Conservation (phyloP, 148 eudicot genomes). For the Diospyros lotus region DNA sequence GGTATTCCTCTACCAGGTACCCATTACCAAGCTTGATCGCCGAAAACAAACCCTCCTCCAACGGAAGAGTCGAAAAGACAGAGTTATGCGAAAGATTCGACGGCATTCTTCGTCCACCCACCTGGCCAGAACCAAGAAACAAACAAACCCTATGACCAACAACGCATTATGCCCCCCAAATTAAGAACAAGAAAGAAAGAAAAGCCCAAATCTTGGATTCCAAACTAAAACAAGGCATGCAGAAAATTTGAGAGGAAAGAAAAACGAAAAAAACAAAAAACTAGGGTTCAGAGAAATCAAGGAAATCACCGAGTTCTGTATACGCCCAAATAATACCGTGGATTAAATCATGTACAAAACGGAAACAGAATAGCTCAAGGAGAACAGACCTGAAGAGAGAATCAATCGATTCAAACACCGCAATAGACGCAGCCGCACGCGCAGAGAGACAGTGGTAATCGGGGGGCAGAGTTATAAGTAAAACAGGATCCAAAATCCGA, state of each 20-base stretch:
- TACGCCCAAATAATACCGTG: neutral
- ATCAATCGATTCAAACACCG: neutral
- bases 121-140: constrained; percentile 2
- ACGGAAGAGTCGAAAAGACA: neutral
- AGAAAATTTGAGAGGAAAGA: neutral
- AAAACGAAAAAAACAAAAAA: too few species aligned
- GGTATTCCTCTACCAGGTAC: constrained; percentile 6
- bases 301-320: neutral
- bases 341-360: neutral
- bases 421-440: neutral
- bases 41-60: constrained; percentile 13
- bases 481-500: neutral
- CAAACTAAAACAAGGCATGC: constrained; percentile 8
- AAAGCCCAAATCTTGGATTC: neutral
- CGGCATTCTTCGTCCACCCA: constrained; percentile 7
- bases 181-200: neutral
- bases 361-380: neutral
- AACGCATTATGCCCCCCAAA: neutral
- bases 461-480: neutral
- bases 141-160: neutral
- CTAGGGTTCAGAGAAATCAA: neutral
- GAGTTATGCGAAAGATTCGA: constrained; percentile 1
- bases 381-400: constrained; percentile 5
- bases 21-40: constrained; percentile 7
- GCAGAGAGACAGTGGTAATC: neutral